Base-by-base conservation (phyloP, 1,284 basidiomycete species). In the Apiotrichum mycotoxinovorans region DNA sequence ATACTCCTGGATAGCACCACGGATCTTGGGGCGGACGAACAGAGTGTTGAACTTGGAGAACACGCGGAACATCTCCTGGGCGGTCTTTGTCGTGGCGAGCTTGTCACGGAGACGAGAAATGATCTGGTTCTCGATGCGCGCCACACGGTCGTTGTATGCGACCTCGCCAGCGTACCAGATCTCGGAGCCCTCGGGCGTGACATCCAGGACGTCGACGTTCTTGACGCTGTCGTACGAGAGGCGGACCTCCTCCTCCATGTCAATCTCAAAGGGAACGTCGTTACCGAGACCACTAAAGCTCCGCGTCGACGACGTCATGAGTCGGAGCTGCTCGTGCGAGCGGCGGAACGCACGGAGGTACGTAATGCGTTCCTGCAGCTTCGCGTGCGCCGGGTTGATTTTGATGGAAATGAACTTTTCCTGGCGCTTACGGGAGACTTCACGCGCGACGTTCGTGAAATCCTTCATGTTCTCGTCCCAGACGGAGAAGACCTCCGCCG, bases 401-500 rank as follows among this genome's bases (percentile, higher is more conserved):
- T 98, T 97, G 82, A 98, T 98, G 4, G 94, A 94, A 58, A 98
- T 91, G 76, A 98, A 98, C 77, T 88, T 89, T 72, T 98, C 96
- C 43, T 82, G 82, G 11, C 95, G 84, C 78, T 94, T 94, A 59
- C 94, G 82, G 41, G 89, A 94, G 34, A 97, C 88, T 71, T 98
- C 96, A 63, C 96, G 84, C 3, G 95, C 95, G 46, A 97, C 91
- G 70, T 94, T 95, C 22, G 93, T 97, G 71, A 98, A 98, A 72
- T 97, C 95, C 78, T 98, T 98, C 79, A 97, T 89, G 53, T 87
- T 83, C 70, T 97, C 95, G 75, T 98, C 95, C 95, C 95, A 99
- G 1, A 88, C 89, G 10, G 85, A 83, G 80, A 98, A 98, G 54
- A 97, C 93, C 38, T 83, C 83, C 63, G 85, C 85, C 0, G 89